Evolutionary conservation across 1,284 basidiomycete species (phyloP).

Genomic region (Trametes polyzona): DNA sequence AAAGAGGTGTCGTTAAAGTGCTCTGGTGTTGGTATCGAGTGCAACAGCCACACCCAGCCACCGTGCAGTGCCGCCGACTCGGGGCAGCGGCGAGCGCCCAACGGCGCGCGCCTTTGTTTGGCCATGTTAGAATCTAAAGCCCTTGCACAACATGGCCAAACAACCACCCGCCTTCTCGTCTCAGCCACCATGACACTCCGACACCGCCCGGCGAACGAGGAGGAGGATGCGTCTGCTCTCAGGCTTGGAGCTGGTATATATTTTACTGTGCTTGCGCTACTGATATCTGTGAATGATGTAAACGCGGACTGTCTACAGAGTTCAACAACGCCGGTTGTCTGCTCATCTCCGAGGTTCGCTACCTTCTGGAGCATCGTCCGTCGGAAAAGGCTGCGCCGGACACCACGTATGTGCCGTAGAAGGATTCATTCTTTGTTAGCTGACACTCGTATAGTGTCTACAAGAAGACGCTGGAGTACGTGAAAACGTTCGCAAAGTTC

Average conservation of each 20-base stretch:
- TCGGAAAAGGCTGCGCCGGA: constrained; percentile 80
- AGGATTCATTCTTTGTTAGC: not conserved
- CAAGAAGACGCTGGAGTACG: constrained; percentile 92
- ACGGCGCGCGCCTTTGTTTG: constrained; percentile 26
- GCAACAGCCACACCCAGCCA: constrained; percentile 7
- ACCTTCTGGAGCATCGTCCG: constrained; percentile 78
- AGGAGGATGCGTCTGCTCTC: constrained; percentile 71
- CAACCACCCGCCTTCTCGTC: constrained; percentile 18
- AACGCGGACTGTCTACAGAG: constrained; percentile 48
- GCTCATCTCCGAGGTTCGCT: constrained; percentile 90
- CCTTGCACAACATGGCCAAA: constrained; percentile 30
- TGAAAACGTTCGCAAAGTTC: constrained; percentile 89
- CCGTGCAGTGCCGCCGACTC: too few relatives aligned
- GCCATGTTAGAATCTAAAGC: constrained; percentile 34
- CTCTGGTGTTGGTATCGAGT: not conserved
- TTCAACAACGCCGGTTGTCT: constrained; percentile 92
- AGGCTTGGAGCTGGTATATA: constrained; percentile 65
- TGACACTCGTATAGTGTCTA: constrained; percentile 64
- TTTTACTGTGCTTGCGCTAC: not conserved
- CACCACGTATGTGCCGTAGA: constrained; percentile 69
- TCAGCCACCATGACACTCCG: constrained; percentile 47
- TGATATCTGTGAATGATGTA: not conserved
- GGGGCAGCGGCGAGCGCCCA: not conserved
- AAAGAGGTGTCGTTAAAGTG: too few relatives aligned
- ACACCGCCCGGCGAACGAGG: constrained; percentile 58